These are phyloP conservation scores for Paramecium biaurelia DNA, from an alignment of 73 alveolate species.

Conservation along the genomic window DNA sequence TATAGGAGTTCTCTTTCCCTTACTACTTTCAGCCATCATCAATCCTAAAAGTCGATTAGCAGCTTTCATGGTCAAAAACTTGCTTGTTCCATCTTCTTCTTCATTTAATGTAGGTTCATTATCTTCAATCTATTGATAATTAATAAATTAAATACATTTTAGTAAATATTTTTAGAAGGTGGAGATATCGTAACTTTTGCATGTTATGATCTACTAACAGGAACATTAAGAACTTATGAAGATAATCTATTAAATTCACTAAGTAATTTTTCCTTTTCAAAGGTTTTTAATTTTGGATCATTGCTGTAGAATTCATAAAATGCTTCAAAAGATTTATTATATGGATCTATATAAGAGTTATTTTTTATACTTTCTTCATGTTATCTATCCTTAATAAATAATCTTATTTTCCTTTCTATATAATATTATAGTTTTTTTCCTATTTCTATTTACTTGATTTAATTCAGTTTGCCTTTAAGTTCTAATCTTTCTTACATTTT, in stretches of 20 bases:
- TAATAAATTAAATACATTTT: background rate
- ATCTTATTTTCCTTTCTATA: background rate
- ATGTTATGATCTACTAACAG: background rate
- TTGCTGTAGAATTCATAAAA: background rate
- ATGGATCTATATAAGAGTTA: background rate
- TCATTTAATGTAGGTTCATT: background rate
- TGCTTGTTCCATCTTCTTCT: conserved; percentile 32
- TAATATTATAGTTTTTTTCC: background rate
- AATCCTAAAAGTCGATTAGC: conserved; percentile 42
- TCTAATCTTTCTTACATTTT: conserved; percentile 33
- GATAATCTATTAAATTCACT: background rate
- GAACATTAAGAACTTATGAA: background rate
- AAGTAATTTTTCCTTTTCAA: background rate
- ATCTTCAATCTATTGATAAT: background rate
- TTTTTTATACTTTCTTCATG: conserved; percentile 17
- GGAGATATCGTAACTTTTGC: background rate
- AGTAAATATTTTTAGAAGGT: background rate
- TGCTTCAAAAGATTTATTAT: conserved; percentile 10
- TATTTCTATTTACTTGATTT: conserved; percentile 25
- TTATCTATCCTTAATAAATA: background rate
- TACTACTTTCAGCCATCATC: conserved; percentile 9
- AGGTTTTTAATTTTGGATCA: background rate
- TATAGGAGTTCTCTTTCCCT: conserved; percentile 39
- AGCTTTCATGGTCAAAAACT: conserved; percentile 36
- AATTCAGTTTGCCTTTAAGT: conserved; percentile 20